A percentile compares a stretch with the other conserved stretches of the same genome.
These are phyloP conservation scores for Xanthoparmelia taractica DNA, from an alignment of 495 filamentous ascomycete genomes.

Conservation along the genomic window DNA sequence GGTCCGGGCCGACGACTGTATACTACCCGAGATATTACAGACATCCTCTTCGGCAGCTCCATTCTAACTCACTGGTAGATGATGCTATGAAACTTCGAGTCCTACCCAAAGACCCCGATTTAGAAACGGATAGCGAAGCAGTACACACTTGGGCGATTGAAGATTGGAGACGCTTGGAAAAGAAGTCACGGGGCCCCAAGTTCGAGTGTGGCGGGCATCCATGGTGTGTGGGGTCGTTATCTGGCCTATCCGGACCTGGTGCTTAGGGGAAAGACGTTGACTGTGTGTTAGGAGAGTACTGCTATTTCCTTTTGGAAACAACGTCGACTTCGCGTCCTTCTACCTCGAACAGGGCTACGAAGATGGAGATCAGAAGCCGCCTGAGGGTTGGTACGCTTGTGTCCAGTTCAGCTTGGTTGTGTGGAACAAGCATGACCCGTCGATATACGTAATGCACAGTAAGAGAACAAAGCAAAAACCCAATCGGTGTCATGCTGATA, in stretches of 20 bases:
- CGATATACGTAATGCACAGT: conserved; percentile 63
- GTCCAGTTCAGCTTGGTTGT: conserved; percentile 91
- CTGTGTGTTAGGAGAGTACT: conserved; percentile 47
- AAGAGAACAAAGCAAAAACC: conserved; percentile 22
- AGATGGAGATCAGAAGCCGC: conserved; percentile 46
- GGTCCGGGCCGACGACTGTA: conserved; percentile 66
- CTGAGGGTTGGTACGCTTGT: conserved; percentile 91
- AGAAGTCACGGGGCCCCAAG: conserved; percentile 76
- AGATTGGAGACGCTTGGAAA: conserved; percentile 62
- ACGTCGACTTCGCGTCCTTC: conserved; percentile 82
- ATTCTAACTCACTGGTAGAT: conserved; percentile 41
- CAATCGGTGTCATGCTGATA: conserved; percentile 18
- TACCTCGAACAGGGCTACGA: conserved; percentile 93
- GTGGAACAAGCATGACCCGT: conserved; percentile 86
- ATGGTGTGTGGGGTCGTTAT: conserved; percentile 53
- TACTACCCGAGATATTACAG: conserved; percentile 25
- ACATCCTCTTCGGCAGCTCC: background rate
- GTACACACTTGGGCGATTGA: conserved; percentile 79
- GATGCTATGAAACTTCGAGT: conserved; percentile 76
- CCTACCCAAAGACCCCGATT: conserved; percentile 62
- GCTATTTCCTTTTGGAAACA: conserved; percentile 91
- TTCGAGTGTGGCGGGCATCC: conserved; percentile 83
- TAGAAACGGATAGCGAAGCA: conserved; percentile 63
- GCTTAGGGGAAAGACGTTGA: conserved; percentile 13
- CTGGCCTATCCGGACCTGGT: background rate